phyloP scores from a whole-genome alignment of 768 basidiomycete genomes.

The Coprinellus micaceus region DNA sequence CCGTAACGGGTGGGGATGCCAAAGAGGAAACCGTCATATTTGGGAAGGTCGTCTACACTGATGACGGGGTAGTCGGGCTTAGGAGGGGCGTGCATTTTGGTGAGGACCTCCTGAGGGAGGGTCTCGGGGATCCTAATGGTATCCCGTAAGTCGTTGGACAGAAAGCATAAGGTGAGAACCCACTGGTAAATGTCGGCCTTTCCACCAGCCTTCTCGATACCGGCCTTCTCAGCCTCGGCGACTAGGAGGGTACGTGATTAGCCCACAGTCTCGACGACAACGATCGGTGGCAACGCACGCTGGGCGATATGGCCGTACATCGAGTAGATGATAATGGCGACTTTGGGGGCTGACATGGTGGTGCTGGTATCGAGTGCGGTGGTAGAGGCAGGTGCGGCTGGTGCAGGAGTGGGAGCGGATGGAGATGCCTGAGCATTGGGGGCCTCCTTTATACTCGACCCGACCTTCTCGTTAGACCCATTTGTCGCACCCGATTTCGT shows the following conservation, averaged over 20 bases:
- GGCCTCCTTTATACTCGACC: constrained; percentile 25
- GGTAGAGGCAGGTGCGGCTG: neutral
- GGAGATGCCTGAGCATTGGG: constrained; percentile 1
- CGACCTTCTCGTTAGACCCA: constrained; percentile 13
- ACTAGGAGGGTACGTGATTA: constrained; percentile 38
- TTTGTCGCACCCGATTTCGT: constrained; percentile 13
- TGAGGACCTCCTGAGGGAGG: constrained; percentile 56
- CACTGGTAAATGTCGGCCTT: constrained; percentile 53
- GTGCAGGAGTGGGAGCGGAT: constrained; percentile 1
- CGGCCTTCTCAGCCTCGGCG: constrained; percentile 50
- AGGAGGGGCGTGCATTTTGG: constrained; percentile 56
- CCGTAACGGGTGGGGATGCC: constrained; percentile 75
- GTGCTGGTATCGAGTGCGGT: neutral
- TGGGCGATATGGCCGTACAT: constrained; percentile 72
- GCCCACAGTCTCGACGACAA: neutral
- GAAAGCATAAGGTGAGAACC: constrained; percentile 15
- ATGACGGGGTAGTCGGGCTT: constrained; percentile 60
- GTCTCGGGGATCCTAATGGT: constrained; percentile 69
- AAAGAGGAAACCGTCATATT: constrained; percentile 63
- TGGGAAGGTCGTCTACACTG: constrained; percentile 42
- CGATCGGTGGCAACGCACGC: constrained; percentile 36
- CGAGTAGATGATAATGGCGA: constrained; percentile 73
- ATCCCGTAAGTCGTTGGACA: neutral
- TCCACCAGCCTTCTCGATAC: constrained; percentile 49
- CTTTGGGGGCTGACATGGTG: constrained; percentile 45